These are phyloP conservation scores for Fusarium protoensiforme DNA, from an alignment of 2,329 filamentous ascomycete genomes.

Conservation along the genomic window DNA sequence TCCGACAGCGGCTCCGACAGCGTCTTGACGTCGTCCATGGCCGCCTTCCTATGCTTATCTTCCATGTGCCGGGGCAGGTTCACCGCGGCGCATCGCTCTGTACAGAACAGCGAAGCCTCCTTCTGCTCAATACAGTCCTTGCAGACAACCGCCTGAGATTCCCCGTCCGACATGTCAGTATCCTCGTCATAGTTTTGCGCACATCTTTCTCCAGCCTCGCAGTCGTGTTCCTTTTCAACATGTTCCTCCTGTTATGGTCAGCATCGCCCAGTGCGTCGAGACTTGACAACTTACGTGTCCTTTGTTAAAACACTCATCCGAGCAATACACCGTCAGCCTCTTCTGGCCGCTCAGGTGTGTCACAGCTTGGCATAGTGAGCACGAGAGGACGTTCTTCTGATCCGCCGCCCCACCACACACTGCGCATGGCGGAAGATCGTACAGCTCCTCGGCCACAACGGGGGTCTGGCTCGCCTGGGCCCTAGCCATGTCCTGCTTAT, in stretches of 20 bases:
- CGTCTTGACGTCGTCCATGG: slow-evolving; percentile 32
- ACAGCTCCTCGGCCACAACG: slow-evolving; percentile 47
- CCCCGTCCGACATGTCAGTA: slow-evolving; percentile 51
- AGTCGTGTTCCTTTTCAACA: slow-evolving; percentile 52
- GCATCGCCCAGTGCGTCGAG: not conserved
- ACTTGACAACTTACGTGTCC: slow-evolving; percentile 53
- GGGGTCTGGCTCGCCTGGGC: slow-evolving; percentile 44
- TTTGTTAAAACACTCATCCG: slow-evolving; percentile 53
- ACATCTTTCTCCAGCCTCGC: slow-evolving; percentile 54
- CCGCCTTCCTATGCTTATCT: slow-evolving; percentile 43
- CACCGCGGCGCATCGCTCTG: slow-evolving; percentile 52
- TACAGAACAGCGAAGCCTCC: slow-evolving; percentile 54
- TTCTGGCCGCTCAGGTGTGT: slow-evolving; percentile 49
- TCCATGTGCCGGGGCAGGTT: slow-evolving; percentile 56
- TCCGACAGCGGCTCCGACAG: slow-evolving; percentile 39
- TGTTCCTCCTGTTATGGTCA: slow-evolving; percentile 53
- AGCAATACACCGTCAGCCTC: slow-evolving; percentile 58
- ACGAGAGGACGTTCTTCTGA: slow-evolving; percentile 53
- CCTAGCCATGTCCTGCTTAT: slow-evolving; percentile 53
- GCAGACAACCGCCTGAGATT: slow-evolving; percentile 50
- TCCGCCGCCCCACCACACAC: slow-evolving; percentile 52
- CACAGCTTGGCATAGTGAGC: slow-evolving; percentile 58
- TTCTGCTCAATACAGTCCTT: slow-evolving; percentile 54
- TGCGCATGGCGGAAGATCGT: slow-evolving; percentile 53
- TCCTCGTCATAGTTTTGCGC: slow-evolving; percentile 54